Evolutionary conservation across 345 rosid species (phyloP).

Genomic region (Syzygium grande): DNA sequence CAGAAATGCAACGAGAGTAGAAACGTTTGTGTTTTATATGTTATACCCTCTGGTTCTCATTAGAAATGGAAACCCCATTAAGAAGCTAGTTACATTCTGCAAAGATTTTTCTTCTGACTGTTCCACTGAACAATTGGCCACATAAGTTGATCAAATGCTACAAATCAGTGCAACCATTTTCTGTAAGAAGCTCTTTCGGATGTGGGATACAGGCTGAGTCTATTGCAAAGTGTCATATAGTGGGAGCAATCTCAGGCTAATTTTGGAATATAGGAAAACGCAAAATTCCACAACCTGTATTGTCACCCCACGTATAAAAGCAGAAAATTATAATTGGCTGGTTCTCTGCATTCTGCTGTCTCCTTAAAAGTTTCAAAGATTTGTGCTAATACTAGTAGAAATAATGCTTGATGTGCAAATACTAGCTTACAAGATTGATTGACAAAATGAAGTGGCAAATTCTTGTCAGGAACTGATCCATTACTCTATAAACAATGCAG

Average conservation of each 20-base stretch:
- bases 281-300: not conserved
- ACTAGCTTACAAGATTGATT: not conserved
- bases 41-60: not conserved
- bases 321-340: not conserved
- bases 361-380: not conserved
- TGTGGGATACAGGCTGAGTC: not conserved
- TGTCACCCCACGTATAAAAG: not conserved
- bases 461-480: not conserved
- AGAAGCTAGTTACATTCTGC: not conserved
- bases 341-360: not conserved
- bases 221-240: not conserved
- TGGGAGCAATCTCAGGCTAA: not conserved
- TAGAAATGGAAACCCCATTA: not conserved
- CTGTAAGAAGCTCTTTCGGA: not conserved
- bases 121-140: not conserved
- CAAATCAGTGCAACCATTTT: not conserved
- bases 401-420: not conserved
- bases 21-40: not conserved
- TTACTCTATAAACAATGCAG: not conserved
- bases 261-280: not conserved
- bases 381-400: not conserved
- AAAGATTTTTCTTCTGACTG: not conserved
- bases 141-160: not conserved
- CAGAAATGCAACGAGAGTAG: not conserved
- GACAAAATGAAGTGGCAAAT: not conserved